Evolutionary conservation across 257 asterid genomes (phyloP).

Genomic region (Nicotiana tabacum): DNA sequence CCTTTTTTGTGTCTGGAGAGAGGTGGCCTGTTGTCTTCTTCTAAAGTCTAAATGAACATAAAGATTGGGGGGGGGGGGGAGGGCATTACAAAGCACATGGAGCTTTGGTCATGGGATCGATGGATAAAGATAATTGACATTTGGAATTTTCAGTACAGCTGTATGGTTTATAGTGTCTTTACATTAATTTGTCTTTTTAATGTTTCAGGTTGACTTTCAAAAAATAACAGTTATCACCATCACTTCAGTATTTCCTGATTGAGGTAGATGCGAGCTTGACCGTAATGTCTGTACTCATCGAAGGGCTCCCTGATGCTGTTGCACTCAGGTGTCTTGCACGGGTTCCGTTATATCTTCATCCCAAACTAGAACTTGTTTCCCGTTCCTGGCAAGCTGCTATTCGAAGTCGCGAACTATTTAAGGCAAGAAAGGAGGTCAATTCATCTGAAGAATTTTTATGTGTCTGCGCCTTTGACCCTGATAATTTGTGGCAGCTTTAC

Average conservation of each 20-base stretch:
- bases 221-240: conserved; percentile 9
- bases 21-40: neutral
- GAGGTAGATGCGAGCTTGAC: conserved; percentile 24
- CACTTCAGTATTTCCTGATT: neutral
- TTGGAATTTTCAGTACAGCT: neutral
- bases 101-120: neutral
- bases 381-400: conserved; percentile 82
- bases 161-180: neutral
- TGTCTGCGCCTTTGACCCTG: conserved; percentile 85
- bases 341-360: conserved; percentile 83
- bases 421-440: conserved; percentile 77
- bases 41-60: neutral
- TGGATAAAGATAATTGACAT: neutral
- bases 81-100: neutral
- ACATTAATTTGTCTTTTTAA: neutral
- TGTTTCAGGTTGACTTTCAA: conserved; percentile 7
- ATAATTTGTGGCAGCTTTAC: conserved; percentile 93
- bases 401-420: conserved; percentile 70
- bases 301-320: conserved; percentile 98
- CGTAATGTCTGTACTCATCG: conserved; percentile 85
- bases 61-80: neutral
- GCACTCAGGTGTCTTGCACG: conserved; percentile 90
- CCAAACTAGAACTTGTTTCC: conserved; percentile 73
- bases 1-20: neutral
- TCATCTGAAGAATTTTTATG: conserved; percentile 79